Evolutionary conservation across 2,329 filamentous ascomycete species (phyloP).

Genomic region (Microsporum ferrugineum): DNA sequence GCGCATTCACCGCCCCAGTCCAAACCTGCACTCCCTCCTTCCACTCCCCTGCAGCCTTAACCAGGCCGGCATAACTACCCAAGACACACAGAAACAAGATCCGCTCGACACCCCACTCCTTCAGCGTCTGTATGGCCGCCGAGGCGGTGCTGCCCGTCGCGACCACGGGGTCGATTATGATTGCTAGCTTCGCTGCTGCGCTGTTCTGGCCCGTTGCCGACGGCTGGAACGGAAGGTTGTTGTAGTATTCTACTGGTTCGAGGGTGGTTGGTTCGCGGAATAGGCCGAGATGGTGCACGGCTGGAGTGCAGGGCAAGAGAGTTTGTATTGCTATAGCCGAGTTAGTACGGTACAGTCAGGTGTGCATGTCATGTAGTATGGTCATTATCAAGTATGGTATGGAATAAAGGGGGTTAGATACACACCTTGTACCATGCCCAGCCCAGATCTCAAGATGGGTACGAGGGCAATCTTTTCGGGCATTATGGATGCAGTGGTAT

Average conservation of each 20-base stretch:
- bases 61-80: conserved; percentile 59
- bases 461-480: conserved; percentile 66
- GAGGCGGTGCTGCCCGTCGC: conserved; percentile 84
- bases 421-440: conserved; percentile 77
- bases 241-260: conserved; percentile 92
- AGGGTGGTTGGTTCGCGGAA: conserved; percentile 83
- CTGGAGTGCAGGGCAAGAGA: conserved; percentile 66
- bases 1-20: conserved; percentile 66
- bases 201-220: conserved; percentile 27
- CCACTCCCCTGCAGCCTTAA: conserved; percentile 64
- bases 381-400: background rate
- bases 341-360: background rate
- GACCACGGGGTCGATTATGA: conserved; percentile 84
- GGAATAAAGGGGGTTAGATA: background rate
- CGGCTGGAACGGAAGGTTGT: conserved; percentile 66
- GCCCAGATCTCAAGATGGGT: conserved; percentile 81
- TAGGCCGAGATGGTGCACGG: conserved; percentile 86
- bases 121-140: conserved; percentile 78
- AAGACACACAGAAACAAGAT: conserved; percentile 68
- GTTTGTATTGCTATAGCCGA: conserved; percentile 55
- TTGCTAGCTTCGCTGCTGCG: conserved; percentile 52
- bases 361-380: background rate
- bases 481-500: conserved; percentile 52
- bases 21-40: conserved; percentile 52
- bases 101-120: conserved; percentile 79